A percentile compares a stretch with the other conserved stretches of the same genome.
Conservation (phyloP, 371 early-diverging fungal genomes). For the Mucor sp. region DNA sequence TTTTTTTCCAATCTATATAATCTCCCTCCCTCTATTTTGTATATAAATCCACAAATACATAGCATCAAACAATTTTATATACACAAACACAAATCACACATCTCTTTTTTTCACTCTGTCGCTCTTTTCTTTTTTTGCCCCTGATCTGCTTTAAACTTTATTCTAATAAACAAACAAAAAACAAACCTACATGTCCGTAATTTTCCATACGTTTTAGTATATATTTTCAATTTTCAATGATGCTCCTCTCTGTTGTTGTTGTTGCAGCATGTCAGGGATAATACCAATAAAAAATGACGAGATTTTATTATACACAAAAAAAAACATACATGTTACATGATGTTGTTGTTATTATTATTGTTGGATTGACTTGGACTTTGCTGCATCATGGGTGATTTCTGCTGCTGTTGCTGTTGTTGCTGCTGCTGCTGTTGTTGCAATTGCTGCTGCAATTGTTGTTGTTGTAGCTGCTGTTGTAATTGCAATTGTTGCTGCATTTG, state of each 20-base stretch:
- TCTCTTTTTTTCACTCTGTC: not conserved
- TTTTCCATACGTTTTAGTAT: not conserved
- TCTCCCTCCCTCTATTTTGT: not conserved
- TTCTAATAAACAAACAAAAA: constrained; percentile 5
- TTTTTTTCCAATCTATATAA: not conserved
- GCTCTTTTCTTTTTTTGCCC: not conserved
- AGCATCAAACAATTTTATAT: not conserved
- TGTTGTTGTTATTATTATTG: constrained; percentile 1
- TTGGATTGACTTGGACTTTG: constrained; percentile 10
- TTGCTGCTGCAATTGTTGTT: constrained; percentile 16
- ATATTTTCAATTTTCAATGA: constrained; percentile 2
- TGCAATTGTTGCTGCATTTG: constrained; percentile 23
- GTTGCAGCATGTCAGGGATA: not conserved
- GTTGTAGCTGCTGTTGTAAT: constrained; percentile 26
- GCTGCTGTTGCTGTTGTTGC: constrained; percentile 12
- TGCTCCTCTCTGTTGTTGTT: not conserved
- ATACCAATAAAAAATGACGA: not conserved
- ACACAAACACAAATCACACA: not conserved
- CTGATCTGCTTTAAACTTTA: constrained; percentile 3
- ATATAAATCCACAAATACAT: not conserved
- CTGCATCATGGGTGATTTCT: constrained; percentile 18
- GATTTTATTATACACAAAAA: not conserved
- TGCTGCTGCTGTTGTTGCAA: not conserved
- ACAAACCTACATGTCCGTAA: not conserved
- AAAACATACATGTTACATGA: not conserved